Evolutionary conservation across 176 grass and related monocot species (phyloP).

Genomic region (Zizania latifolia): DNA sequence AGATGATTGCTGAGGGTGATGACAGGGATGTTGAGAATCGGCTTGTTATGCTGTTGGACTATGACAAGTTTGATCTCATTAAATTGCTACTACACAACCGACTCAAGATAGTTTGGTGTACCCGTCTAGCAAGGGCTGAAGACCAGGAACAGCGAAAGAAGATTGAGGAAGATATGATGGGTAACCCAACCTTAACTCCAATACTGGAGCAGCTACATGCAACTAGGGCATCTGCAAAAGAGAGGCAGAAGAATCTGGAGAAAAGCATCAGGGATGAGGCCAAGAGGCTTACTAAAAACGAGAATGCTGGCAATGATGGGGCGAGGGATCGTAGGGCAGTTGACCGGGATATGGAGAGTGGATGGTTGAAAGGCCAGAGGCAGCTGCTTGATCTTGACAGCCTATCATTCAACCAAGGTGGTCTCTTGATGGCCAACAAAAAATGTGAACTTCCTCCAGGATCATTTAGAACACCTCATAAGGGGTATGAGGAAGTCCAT

Average conservation of each 20-base stretch:
- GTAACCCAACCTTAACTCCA: slow-evolving; percentile 39
- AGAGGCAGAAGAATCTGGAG: slow-evolving; percentile 87
- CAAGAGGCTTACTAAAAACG: slow-evolving; percentile 79
- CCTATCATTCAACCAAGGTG: slow-evolving; percentile 81
- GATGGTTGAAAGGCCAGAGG: slow-evolving; percentile 81
- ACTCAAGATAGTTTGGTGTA: slow-evolving; percentile 99
- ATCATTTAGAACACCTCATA: slow-evolving; percentile 70
- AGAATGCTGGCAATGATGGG: slow-evolving; percentile 33
- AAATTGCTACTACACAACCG: slow-evolving; percentile 72
- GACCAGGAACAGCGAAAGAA: slow-evolving; percentile 76
- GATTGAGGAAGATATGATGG: slow-evolving; percentile 87
- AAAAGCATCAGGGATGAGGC: slow-evolving; percentile 91
- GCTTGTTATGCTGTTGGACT: slow-evolving; percentile 81
- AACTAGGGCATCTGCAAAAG: slow-evolving; percentile 88
- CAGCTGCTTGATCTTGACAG: slow-evolving; percentile 87
- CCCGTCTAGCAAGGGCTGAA: slow-evolving; percentile 75
- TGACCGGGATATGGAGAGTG: slow-evolving; percentile 65
- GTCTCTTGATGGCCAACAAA: slow-evolving; percentile 87
- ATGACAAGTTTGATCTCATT: slow-evolving; percentile 93
- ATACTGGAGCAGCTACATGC: slow-evolving; percentile 95
- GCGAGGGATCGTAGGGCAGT: slow-evolving; percentile 44
- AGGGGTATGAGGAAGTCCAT: slow-evolving; percentile 86
- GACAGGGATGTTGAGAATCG: slow-evolving; percentile 81
- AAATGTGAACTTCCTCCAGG: slow-evolving; percentile 73
- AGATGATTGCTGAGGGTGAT: slow-evolving; percentile 78